Base-by-base conservation (phyloP, 2,329 filamentous ascomycete genomes). In the Ophiostoma australiae region DNA sequence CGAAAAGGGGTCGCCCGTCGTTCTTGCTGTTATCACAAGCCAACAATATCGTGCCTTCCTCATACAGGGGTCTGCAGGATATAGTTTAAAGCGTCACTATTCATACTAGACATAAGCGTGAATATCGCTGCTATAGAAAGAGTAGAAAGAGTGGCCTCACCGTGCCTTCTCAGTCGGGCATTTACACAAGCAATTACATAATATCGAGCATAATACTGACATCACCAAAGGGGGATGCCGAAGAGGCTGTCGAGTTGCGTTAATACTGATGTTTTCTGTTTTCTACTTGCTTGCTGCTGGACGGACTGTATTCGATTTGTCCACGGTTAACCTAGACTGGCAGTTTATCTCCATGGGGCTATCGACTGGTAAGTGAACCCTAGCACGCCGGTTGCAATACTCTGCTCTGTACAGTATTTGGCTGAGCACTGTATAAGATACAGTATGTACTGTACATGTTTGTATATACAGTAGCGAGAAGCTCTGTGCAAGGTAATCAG, bases 341-440 rank as follows among this genome's bases (percentile, higher is more conserved):
- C 11, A 63, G 23, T 63, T 8, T 63, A 63, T 63, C 58, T 63
- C 58, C 58, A 63, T 63, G 58, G 58, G 58, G 58, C 23, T 63
- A 63, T 33, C 20, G 44, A 33, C 20, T 11, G 23, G 52, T 5
- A 27, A 58, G 27, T 35, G 27, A 63, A 33, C 58, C 58, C 58
- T 63, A 11, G 27, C 15, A 15, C 58, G 27, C 27, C 13, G 27
- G 55, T 48, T 48, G 44, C 17, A 48, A 48, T 20, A 48, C 17
- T 13, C 52, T 8, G 23, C 1, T 11, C 6, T 8, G n/a, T 23
- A 20, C 23, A 1, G 8, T 20, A 33, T 31, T 15, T 1, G 55
- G 8, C 55, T 17, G 55, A 61, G 58, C 27, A 31, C 55, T 61
- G 3, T 31, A 31, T 31, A 31, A 31, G 27, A 31, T 31, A 31